These are phyloP conservation scores for Verticillium longisporum DNA, from an alignment of 2,329 filamentous ascomycete species.

Conservation along the genomic window DNA sequence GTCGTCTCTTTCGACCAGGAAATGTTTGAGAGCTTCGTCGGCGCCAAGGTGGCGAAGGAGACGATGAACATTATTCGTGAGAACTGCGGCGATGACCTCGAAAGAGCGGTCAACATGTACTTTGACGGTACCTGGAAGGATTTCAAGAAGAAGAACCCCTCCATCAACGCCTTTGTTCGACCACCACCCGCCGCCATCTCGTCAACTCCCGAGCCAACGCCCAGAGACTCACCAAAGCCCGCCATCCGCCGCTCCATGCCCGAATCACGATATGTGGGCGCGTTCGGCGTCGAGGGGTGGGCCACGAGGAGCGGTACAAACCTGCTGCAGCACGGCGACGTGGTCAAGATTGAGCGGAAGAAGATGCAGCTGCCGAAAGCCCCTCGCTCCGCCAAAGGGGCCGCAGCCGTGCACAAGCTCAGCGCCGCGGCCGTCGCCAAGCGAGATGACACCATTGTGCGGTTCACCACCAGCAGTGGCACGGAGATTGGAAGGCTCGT, in stretches of 20 bases:
- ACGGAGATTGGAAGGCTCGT: slow-evolving; percentile 81
- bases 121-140: slow-evolving; percentile 62
- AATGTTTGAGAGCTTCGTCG: slow-evolving; percentile 53
- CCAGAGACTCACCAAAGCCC: slow-evolving; percentile 3
- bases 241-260: slow-evolving; percentile 23
- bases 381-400: slow-evolving; percentile 34
- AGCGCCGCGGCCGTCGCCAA: slow-evolving; percentile 48
- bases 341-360: slow-evolving; percentile 80
- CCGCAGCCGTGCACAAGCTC: slow-evolving; percentile 24
- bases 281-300: slow-evolving; percentile 89
- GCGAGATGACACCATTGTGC: slow-evolving; percentile 79
- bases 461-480: slow-evolving; percentile 75
- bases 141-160: slow-evolving; percentile 23
- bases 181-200: not conserved
- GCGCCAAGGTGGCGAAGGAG: slow-evolving; percentile 44
- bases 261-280: slow-evolving; percentile 68
- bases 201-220: not conserved
- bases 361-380: slow-evolving; percentile 58
- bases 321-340: slow-evolving; percentile 73
- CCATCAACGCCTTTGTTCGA: not conserved
- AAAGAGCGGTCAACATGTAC: slow-evolving; percentile 62
- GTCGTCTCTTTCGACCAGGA: slow-evolving; percentile 45
- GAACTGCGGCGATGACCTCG: slow-evolving; percentile 49
- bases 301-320: slow-evolving; percentile 74
- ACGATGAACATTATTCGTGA: slow-evolving; percentile 43